These are phyloP conservation scores for Pluteus cervinus DNA, from an alignment of 768 basidiomycete genomes.

Conservation along the genomic window DNA sequence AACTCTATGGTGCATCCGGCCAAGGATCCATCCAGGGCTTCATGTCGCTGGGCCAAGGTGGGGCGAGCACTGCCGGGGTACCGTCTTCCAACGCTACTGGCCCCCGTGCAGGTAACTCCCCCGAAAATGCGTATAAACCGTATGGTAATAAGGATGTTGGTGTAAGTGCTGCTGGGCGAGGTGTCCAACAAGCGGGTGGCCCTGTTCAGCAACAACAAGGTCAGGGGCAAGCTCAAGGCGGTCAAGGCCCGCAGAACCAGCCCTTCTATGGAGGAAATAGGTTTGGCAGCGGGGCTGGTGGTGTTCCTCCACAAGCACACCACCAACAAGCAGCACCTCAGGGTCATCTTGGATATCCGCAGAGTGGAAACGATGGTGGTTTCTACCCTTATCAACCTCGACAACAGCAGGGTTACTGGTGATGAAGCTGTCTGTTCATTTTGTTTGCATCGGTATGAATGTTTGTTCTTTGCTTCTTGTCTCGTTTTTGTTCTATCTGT, in stretches of 20 bases:
- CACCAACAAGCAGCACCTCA: constrained; percentile 45
- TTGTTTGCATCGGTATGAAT: neutral
- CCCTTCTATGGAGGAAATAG: constrained; percentile 43
- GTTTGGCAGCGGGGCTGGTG: constrained; percentile 31
- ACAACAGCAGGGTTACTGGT: constrained; percentile 60
- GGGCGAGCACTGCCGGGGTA: constrained; percentile 26
- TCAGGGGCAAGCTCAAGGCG: constrained; percentile 38
- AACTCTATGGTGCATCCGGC: constrained; percentile 39
- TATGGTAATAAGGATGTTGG: constrained; percentile 66
- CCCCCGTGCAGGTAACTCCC: constrained; percentile 50
- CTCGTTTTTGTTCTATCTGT: constrained; percentile 2
- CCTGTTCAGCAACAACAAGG: constrained; percentile 53
- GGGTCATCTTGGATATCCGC: constrained; percentile 56
- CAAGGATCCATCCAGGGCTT: constrained; percentile 64
- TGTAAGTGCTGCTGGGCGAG: constrained; percentile 36
- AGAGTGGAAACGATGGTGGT: constrained; percentile 55
- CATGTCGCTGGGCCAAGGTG: constrained; percentile 54
- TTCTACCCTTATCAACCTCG: constrained; percentile 72
- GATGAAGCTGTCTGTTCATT: constrained; percentile 25
- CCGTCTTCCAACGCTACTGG: constrained; percentile 38
- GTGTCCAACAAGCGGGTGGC: constrained; percentile 34
- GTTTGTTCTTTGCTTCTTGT: constrained; percentile 5
- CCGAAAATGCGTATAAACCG: constrained; percentile 72
- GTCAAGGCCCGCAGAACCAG: constrained; percentile 46
- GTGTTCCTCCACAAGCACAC: constrained; percentile 34